These are phyloP conservation scores for Golovinomyces cichoracearum DNA, from an alignment of 2,329 filamentous ascomycete species.

Conservation along the genomic window DNA sequence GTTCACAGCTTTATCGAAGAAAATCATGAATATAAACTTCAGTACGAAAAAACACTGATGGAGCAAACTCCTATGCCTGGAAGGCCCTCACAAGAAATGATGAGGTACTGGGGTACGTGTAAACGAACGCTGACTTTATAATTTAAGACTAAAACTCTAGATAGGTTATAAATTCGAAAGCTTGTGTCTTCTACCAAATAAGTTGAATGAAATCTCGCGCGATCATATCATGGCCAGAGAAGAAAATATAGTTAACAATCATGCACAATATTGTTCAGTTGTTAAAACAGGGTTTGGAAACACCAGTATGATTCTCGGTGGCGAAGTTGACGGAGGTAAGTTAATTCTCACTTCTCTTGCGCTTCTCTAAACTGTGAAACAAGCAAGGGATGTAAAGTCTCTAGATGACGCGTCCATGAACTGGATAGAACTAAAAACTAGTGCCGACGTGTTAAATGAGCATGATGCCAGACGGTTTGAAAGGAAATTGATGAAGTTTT, in stretches of 20 bases:
- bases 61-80: constrained; percentile 23
- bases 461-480: constrained; percentile 54
- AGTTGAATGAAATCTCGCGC: constrained; percentile 47
- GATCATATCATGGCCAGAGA: constrained; percentile 58
- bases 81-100: constrained; percentile 43
- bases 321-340: constrained; percentile 74
- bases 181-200: constrained; percentile 44
- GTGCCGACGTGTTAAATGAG: constrained; percentile 40
- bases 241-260: constrained; percentile 51
- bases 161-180: constrained; percentile 92
- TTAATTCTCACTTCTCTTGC: constrained; percentile 3
- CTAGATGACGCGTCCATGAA: constrained; percentile 36
- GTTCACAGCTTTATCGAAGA: constrained; percentile 66
- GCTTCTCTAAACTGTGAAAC: not conserved
- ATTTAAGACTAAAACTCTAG: not conserved
- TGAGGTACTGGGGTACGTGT: constrained; percentile 65
- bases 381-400: constrained; percentile 68
- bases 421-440: constrained; percentile 90
- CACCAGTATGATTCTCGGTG: constrained; percentile 51
- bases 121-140: not conserved
- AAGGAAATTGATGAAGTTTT: constrained; percentile 79
- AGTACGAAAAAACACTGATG: constrained; percentile 31
- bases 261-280: constrained; percentile 85
- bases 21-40: constrained; percentile 47
- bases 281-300: constrained; percentile 69